A percentile compares a stretch with the other conserved stretches of the same genome.
Evolutionary conservation across 352 stramenopile species (phyloP).

Genomic region (Globisporangium orthogonon): DNA sequence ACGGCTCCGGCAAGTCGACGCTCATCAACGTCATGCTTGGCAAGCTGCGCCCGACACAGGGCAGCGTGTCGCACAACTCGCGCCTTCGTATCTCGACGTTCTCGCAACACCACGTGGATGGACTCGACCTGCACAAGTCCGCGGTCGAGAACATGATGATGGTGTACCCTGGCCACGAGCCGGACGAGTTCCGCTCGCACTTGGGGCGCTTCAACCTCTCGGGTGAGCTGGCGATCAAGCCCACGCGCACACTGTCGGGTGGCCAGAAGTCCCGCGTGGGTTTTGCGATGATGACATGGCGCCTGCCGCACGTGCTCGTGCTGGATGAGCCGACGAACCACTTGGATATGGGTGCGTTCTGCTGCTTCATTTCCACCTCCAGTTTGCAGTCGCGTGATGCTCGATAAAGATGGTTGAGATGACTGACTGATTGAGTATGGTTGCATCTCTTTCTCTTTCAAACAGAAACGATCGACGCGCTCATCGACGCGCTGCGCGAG

Average conservation of each 20-base stretch:
- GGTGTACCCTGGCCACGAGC: slow-evolving; percentile 81
- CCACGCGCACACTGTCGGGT: slow-evolving; percentile 92
- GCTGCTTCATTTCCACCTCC: background rate
- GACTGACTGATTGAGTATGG: background rate
- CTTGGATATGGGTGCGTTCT: slow-evolving; percentile 89
- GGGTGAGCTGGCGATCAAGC: slow-evolving; percentile 92
- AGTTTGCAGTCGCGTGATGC: too few relatives aligned
- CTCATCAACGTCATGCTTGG: slow-evolving; percentile 97
- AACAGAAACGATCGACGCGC: slow-evolving; percentile 80
- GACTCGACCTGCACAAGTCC: slow-evolving; percentile 89
- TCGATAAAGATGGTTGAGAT: too few relatives aligned
- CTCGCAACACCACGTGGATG: slow-evolving; percentile 95
- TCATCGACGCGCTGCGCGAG: slow-evolving; percentile 93
- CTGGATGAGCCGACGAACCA: slow-evolving; percentile 97
- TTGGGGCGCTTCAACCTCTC: slow-evolving; percentile 96
- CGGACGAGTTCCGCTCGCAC: slow-evolving; percentile 90
- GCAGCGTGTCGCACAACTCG: slow-evolving; percentile 88
- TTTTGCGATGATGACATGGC: slow-evolving; percentile 94
- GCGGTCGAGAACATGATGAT: slow-evolving; percentile 89
- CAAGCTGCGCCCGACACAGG: slow-evolving; percentile 83
- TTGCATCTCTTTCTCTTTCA: slow-evolving; percentile 2
- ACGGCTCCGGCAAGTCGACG: slow-evolving; percentile 93
- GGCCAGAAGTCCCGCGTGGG: slow-evolving; percentile 93
- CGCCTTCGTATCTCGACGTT: slow-evolving; percentile 94
- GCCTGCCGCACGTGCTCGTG: slow-evolving; percentile 94